These are phyloP conservation scores for Dendrobium huoshanense DNA, from an alignment of 106 monocot genomes.

Conservation along the genomic window DNA sequence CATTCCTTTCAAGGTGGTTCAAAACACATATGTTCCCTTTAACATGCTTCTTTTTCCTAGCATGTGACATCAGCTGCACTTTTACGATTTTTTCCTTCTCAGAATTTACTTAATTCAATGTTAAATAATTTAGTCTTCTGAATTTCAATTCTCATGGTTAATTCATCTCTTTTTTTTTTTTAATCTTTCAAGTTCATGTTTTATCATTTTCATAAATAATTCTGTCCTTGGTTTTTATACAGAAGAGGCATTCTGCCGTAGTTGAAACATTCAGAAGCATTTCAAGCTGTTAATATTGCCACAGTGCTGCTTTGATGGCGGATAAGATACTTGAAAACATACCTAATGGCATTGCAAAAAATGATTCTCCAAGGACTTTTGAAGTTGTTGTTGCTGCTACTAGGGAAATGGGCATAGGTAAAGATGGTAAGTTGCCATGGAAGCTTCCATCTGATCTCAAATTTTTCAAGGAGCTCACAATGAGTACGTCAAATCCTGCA, in stretches of 20 bases:
- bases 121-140: background rate
- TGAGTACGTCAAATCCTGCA: slow-evolving; percentile 53
- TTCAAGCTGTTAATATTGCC: slow-evolving; percentile 3
- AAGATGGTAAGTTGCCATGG: slow-evolving; percentile 84
- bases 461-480: slow-evolving; percentile 82
- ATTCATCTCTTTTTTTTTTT: background rate
- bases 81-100: background rate
- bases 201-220: background rate
- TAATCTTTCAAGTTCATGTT: background rate
- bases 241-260: background rate
- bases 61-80: background rate
- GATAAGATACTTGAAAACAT: slow-evolving; percentile 7
- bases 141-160: background rate
- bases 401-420: slow-evolving; percentile 78
- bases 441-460: slow-evolving; percentile 61
- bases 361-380: slow-evolving; percentile 42
- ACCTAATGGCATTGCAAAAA: slow-evolving; percentile 28
- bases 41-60: background rate
- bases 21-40: background rate
- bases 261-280: slow-evolving; percentile 2
- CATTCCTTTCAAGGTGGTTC: slow-evolving; percentile 5
- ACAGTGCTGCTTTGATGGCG: slow-evolving; percentile 20
- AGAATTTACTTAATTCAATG: background rate
- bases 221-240: background rate
- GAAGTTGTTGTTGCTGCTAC: slow-evolving; percentile 95